Conservation (phyloP, 768 basidiomycete genomes). For the Hemileccinum impolitum region DNA sequence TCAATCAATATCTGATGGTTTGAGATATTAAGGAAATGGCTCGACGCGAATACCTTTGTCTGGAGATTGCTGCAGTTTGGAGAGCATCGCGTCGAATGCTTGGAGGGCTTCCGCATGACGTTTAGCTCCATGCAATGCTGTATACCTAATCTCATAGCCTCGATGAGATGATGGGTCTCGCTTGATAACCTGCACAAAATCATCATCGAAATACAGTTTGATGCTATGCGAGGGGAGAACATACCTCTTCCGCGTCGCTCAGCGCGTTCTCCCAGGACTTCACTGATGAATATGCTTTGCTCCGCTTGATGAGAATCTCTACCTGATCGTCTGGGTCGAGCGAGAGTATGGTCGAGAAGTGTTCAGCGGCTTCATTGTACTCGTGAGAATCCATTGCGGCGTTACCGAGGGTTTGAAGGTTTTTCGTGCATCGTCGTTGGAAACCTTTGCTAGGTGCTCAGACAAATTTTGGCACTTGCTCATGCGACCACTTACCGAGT, state of each 20-base stretch:
- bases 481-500: not conserved
- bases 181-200: not conserved
- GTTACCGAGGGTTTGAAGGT: not conserved
- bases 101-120: not conserved
- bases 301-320: not conserved
- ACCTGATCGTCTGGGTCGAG: not conserved
- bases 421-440: not conserved
- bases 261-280: not conserved
- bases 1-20: not conserved
- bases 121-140: not conserved
- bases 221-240: not conserved
- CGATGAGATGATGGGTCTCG: not conserved
- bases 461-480: not conserved
- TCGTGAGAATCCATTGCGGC: not conserved
- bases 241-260: not conserved
- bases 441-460: not conserved
- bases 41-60: too few relatives aligned
- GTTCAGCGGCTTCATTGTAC: not conserved
- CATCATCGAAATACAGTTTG: too few relatives aligned
- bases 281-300: not conserved
- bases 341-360: not conserved
- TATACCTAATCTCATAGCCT: not conserved
- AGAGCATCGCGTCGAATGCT: not conserved
- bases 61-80: not conserved
- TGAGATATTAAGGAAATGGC: too few relatives aligned